Percentiles rank a stretch among this genome's conserved stretches.
Evolutionary conservation across 805 yeast species (phyloP).

Genomic region (Saccharomycopsis lassenensis): DNA sequence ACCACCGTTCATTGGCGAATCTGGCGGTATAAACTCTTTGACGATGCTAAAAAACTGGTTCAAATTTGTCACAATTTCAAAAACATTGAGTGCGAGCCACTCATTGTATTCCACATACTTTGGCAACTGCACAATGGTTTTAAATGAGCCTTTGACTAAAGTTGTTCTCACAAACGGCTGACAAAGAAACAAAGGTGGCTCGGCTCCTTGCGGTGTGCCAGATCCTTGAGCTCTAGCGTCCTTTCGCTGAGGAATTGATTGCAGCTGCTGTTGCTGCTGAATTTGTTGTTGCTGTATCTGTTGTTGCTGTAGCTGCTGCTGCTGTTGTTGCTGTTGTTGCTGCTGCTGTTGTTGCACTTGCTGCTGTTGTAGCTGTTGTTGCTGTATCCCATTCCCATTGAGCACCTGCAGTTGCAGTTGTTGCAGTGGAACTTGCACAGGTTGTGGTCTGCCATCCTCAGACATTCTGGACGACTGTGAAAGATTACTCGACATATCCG

Average conservation of each 20-base stretch:
- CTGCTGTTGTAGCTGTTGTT: slow-evolving; percentile 7
- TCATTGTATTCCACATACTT: slow-evolving; percentile 90
- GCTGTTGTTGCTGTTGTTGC: slow-evolving; percentile 20
- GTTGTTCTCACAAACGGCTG: slow-evolving; percentile 94
- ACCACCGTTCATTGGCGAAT: slow-evolving; percentile 90
- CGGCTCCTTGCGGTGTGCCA: slow-evolving; percentile 14
- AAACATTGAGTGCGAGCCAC: slow-evolving; percentile 89
- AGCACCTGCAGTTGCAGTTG: slow-evolving; percentile 25
- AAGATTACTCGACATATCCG: slow-evolving; percentile 20
- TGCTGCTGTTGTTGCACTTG: slow-evolving; percentile 14
- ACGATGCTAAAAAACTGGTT: slow-evolving; percentile 87
- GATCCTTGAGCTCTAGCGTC: slow-evolving; percentile 10
- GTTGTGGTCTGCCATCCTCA: slow-evolving; percentile 26
- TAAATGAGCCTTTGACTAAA: slow-evolving; percentile 90
- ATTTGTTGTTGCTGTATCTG: slow-evolving; percentile 20
- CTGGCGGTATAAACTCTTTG: slow-evolving; percentile 84
- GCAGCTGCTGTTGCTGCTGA: slow-evolving; percentile 23
- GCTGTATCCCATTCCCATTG: slow-evolving; percentile 3
- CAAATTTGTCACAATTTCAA: slow-evolving; percentile 78
- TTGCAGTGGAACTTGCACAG: slow-evolving; percentile 1
- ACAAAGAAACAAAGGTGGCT: slow-evolving; percentile 50
- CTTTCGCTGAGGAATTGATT: slow-evolving; percentile 13
- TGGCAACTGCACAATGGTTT: slow-evolving; percentile 90
- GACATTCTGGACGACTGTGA: slow-evolving; percentile 23
- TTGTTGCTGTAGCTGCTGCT: slow-evolving; percentile 6